Evolutionary conservation across 2,329 filamentous ascomycete genomes (phyloP), one percentile per base, ranked within the genome.

Genomic region (Myriosclerotinia duriaeana): DNA sequence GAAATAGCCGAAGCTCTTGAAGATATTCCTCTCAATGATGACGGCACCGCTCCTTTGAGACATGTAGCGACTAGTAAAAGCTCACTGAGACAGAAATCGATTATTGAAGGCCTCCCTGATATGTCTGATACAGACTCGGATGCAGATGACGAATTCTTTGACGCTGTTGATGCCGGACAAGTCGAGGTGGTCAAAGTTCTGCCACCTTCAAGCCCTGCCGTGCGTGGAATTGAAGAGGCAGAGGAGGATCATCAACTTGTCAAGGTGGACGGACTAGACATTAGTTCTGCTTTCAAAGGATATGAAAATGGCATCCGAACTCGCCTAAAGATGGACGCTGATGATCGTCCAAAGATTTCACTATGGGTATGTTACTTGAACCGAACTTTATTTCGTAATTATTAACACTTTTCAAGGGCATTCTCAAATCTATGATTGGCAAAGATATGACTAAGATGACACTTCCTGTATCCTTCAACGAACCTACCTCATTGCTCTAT

Each of bases 401-500:
- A 59, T 70, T 79, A 69, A 78, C 64, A 53, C 20, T 56, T 38
- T 64, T 64, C 11, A 71, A 97, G 93, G 90, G 90, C 71, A 97
- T 99, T 72, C 81, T 99, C 70, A 99, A 98, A 81, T 98, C 94
- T 30, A 98, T 99, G 95, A 97, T 99, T 78, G 95, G 95, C 70
- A 98, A 99, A 78, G 95, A 99, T 76, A 98, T 99, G 95, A 98
- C 95, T 48, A 98, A 96, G 82, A 99, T 99, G 94, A 98, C 95
- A 0, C 81, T 99, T 26, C 95, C 95, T 0, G 95, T 99, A 2
- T 97, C 95, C 0, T 98, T 99, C 82, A 99, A 99, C 79, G 95
- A 99, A 78, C 95, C 95, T 0, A 99, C 95, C 0, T 98, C 95
- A 7, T 82, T 99, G 15, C 84, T 99, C 11, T 95, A 98, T 78